Evolutionary conservation across 2,329 filamentous ascomycete genomes (phyloP).

Genomic region (Cryphonectria carpinicola): DNA sequence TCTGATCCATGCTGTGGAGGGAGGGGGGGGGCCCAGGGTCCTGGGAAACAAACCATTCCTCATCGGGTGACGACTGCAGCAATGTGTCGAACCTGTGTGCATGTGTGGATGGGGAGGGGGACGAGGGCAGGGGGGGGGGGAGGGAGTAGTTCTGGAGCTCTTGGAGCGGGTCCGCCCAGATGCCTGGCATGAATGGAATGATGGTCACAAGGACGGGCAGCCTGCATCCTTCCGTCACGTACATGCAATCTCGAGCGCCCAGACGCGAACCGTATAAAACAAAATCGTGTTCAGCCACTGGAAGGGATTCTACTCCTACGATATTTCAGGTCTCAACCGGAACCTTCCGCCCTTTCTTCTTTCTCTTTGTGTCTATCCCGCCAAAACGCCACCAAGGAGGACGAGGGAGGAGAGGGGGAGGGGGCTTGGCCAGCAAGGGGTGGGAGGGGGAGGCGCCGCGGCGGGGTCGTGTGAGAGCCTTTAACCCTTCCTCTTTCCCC

Average conservation of each 20-base stretch:
- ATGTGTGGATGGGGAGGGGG: neutral
- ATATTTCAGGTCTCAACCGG: neutral
- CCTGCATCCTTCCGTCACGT: neutral
- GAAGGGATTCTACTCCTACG: neutral
- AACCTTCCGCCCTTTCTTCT: neutral
- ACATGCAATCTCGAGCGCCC: neutral
- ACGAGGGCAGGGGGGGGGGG: too few relatives aligned
- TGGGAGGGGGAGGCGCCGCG: neutral
- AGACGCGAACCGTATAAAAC: neutral
- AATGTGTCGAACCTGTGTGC: neutral
- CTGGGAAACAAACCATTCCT: constrained; percentile 14
- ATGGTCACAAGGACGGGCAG: constrained; percentile 2
- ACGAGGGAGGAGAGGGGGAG: neutral
- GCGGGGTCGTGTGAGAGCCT: too few relatives aligned
- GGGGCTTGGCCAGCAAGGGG: neutral
- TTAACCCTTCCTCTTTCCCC: neutral
- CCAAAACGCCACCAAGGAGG: neutral
- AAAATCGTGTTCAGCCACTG: neutral
- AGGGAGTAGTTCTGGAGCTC: neutral
- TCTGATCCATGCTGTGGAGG: constrained; percentile 4
- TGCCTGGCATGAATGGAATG: neutral
- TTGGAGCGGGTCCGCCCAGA: neutral
- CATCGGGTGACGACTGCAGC: constrained; percentile 16
- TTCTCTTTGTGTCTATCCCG: neutral
- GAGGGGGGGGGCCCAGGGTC: neutral